phyloP scores from a whole-genome alignment of 768 basidiomycete species.

The Tephrocybe rancida region DNA sequence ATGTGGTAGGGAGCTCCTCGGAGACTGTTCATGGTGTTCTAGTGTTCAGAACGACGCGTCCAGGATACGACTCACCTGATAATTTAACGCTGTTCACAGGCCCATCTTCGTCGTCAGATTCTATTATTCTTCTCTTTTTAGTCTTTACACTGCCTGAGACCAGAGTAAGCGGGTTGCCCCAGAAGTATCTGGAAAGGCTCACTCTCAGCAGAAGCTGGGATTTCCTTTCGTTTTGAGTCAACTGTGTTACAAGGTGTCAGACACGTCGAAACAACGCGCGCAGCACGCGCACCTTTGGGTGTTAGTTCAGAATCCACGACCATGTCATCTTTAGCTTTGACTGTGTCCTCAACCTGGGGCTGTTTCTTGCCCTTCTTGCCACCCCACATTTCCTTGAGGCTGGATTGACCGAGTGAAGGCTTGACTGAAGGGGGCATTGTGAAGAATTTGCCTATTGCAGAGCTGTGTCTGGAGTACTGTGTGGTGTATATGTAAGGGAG shows the following conservation, averaged over 20 bases:
- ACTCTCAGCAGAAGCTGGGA: slow-evolving; percentile 22
- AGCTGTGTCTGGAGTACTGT: neutral
- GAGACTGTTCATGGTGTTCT: neutral
- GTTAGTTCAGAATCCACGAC: slow-evolving; percentile 29
- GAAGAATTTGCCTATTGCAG: slow-evolving; percentile 74
- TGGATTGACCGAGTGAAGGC: slow-evolving; percentile 77
- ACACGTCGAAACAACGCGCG: neutral
- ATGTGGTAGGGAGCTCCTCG: slow-evolving; percentile 4
- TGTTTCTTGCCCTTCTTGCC: slow-evolving; percentile 27
- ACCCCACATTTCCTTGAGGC: slow-evolving; percentile 74
- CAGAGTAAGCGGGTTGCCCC: neutral
- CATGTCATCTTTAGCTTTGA: slow-evolving; percentile 23
- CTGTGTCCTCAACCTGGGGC: slow-evolving; percentile 19
- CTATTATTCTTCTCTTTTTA: slow-evolving; percentile 56
- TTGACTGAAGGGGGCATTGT: slow-evolving; percentile 72
- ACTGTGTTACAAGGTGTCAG: slow-evolving; percentile 20
- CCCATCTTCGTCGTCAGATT: slow-evolving; percentile 56
- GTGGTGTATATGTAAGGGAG: neutral
- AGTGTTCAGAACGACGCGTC: neutral
- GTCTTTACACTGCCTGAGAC: slow-evolving; percentile 32
- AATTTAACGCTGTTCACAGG: slow-evolving; percentile 4
- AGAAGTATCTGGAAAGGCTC: neutral
- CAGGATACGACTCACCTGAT: slow-evolving; percentile 10
- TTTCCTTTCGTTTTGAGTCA: slow-evolving; percentile 44
- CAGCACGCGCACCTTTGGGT: slow-evolving; percentile 20